Evolutionary conservation across 768 basidiomycete species (phyloP), one percentile per base, ranked within the genome.

Genomic region (Tremella fuciformis): DNA sequence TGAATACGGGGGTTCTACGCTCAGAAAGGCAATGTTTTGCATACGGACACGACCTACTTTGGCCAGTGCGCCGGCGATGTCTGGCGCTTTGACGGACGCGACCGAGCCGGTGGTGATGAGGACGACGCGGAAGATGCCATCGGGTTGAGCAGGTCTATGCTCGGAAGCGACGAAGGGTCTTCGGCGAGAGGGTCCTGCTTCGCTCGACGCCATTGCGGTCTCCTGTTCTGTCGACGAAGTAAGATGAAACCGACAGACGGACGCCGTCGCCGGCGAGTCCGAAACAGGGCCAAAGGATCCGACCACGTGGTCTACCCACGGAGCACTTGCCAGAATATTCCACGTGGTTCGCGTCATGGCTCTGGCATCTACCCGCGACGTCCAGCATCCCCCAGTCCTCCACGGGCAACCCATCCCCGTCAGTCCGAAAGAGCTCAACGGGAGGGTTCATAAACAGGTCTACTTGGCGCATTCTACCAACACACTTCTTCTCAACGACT

Each of bases 51-150:
- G 40, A 82, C 88, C 44, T 52, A 87, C 87, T 62, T 79, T 78
- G 42, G 87, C 79, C 26, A 98, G 81, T 63, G 87, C 87, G 25
- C 81, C 76, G 18, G 90, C 89, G 58, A 99, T 96, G 53, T 96
- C 81, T 3, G 93, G 91, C 1, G 86, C 86, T 71, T 97, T 98
- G 72, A 98, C 84, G 52, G 91, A 91, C 0, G 94, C 93, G 8
- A 99, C 94, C 70, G 89, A 92, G n/a, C 94, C 93, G 0, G 91
- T 89, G 0, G 88, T 86, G 59, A 97, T 85, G 39, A 98, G 81
- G 3, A 97, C 77, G 44, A 96, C 84, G 25, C 71, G 57, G 40
- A 65, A 73, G n/a, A 59, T 53, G 13, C 71, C 71, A 64, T 73
- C 68, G 6, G 51, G 50, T 34, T 22, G 16, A 18, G 42, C 38